A percentile compares a stretch with the other conserved stretches of the same genome.
These are phyloP conservation scores for Yarrowia sp. DNA, from an alignment of 805 yeast species.

Conservation along the genomic window DNA sequence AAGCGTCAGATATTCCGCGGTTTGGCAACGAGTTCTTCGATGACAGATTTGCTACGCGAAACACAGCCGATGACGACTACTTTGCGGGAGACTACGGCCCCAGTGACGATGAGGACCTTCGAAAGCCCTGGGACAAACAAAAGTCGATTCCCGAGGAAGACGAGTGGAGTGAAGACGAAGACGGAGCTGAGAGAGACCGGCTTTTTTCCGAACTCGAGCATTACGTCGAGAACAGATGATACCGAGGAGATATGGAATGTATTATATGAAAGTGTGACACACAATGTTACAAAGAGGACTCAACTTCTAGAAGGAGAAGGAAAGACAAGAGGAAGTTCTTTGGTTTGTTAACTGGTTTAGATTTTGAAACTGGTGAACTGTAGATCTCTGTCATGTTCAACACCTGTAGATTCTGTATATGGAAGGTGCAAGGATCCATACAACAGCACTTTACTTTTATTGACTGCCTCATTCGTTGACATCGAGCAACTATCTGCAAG, in stretches of 20 bases:
- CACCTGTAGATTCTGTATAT: too few relatives aligned
- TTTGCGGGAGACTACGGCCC: slow-evolving; percentile 30
- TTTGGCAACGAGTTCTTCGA: slow-evolving; percentile 36
- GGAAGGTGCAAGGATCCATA: too few relatives aligned
- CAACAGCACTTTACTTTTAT: too few relatives aligned
- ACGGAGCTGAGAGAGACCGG: slow-evolving; percentile 44
- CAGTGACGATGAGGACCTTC: slow-evolving; percentile 22
- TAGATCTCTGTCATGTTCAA: too few relatives aligned
- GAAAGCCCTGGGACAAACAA: slow-evolving; percentile 29
- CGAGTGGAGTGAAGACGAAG: slow-evolving; percentile 47
- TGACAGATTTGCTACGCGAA: slow-evolving; percentile 11
- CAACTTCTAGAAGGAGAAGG: too few relatives aligned
- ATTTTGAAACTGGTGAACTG: too few relatives aligned
- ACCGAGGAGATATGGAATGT: neutral
- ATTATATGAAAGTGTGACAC: neutral
- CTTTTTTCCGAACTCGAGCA: slow-evolving; percentile 30
- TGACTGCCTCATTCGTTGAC: too few relatives aligned
- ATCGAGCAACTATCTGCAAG: too few relatives aligned
- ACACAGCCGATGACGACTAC: slow-evolving; percentile 4
- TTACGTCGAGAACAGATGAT: slow-evolving; percentile 27
- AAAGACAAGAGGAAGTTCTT: too few relatives aligned
- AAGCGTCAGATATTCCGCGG: slow-evolving; percentile 47
- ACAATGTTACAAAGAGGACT: too few relatives aligned
- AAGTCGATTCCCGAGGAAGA: slow-evolving; percentile 33
- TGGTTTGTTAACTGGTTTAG: too few relatives aligned